A percentile compares a stretch with the other conserved stretches of the same genome.
These are phyloP conservation scores for Elongisporangium undulatum DNA, from an alignment of 352 stramenopile species.

Conservation along the genomic window DNA sequence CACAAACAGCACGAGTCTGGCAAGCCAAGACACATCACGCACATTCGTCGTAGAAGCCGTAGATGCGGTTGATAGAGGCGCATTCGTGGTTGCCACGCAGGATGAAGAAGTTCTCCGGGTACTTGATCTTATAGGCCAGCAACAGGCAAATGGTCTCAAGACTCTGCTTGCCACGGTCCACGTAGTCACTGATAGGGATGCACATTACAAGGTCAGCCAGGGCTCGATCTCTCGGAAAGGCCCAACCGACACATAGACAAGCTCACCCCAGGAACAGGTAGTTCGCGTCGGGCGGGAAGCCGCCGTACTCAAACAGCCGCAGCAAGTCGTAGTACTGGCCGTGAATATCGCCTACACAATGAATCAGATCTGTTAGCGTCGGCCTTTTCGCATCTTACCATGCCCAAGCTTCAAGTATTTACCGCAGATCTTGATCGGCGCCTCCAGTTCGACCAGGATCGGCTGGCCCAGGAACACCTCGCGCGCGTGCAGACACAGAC, in stretches of 20 bases:
- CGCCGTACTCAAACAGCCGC: constrained; percentile 92
- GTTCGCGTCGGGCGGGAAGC: constrained; percentile 84
- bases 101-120: constrained; percentile 84
- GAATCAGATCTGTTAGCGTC: background rate
- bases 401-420: constrained; percentile 11
- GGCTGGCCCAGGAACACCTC: constrained; percentile 97
- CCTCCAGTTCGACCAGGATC: constrained; percentile 97
- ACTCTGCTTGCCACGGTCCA: constrained; percentile 87
- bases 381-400: background rate
- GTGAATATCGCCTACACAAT: constrained; percentile 90
- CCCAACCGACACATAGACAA: background rate
- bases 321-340: constrained; percentile 98
- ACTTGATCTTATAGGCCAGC: constrained; percentile 86
- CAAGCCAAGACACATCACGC: no score
- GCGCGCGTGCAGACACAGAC: constrained; percentile 91
- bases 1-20: no score
- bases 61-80: constrained; percentile 80
- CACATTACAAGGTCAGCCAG: background rate
- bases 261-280: constrained; percentile 63
- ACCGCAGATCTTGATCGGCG: constrained; percentile 96
- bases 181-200: constrained; percentile 47
- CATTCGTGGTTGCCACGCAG: constrained; percentile 80
- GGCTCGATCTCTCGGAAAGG: background rate
- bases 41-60: constrained; percentile 82
- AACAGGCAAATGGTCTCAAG: constrained; percentile 84